phyloP scores from a whole-genome alignment of 169 alveolate species.

The Eimeria praecox region DNA sequence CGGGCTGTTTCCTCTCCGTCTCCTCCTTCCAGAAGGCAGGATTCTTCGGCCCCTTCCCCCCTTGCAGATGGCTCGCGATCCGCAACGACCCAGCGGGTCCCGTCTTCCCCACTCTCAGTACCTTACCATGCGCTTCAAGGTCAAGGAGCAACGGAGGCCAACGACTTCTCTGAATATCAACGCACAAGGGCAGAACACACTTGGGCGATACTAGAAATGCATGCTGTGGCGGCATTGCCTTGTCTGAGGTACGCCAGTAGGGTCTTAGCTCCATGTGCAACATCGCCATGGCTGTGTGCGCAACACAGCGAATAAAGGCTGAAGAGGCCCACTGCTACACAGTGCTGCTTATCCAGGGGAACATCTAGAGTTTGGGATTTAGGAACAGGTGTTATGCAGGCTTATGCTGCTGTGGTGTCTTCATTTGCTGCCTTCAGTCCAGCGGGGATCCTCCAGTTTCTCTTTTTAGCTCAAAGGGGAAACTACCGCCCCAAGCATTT shows the following conservation, averaged over 20 bases:
- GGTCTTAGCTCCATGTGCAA: background rate
- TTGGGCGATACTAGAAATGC: slow-evolving; percentile 31
- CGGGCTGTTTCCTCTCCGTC: background rate
- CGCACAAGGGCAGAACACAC: slow-evolving; percentile 12
- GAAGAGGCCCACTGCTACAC: background rate
- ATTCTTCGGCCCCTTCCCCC: too few relatives aligned
- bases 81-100: background rate
- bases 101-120: too few relatives aligned
- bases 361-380: background rate
- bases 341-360: background rate
- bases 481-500: slow-evolving; percentile 32
- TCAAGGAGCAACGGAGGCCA: background rate
- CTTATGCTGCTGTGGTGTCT: background rate
- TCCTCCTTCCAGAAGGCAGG: background rate
- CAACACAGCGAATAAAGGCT: background rate
- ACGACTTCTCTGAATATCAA: background rate
- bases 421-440: slow-evolving; percentile 18
- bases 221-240: slow-evolving; percentile 61
- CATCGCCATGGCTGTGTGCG: background rate
- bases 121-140: background rate
- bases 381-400: background rate
- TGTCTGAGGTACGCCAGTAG: slow-evolving; percentile 18
- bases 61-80: background rate
- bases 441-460: slow-evolving; percentile 48
- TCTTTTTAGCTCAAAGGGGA: slow-evolving; percentile 38